These are phyloP conservation scores for Pichia sp. DNA, from an alignment of 1,139 yeast genomes.

Conservation along the genomic window DNA sequence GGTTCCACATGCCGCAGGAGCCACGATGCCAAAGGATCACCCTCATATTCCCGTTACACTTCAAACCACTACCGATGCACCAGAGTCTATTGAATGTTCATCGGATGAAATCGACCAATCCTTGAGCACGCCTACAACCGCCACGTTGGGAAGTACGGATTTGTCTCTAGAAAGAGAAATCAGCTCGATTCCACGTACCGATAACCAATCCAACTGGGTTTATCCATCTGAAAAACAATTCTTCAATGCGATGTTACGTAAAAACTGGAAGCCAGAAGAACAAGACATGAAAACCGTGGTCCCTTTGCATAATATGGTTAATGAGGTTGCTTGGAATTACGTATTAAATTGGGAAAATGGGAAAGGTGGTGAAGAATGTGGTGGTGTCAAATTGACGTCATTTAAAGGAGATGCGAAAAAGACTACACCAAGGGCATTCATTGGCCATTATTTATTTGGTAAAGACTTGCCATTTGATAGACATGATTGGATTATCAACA, in stretches of 20 bases:
- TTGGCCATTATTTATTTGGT: slow-evolving; percentile 54
- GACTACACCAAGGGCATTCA: slow-evolving; percentile 83
- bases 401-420: slow-evolving; percentile 85
- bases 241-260: slow-evolving; percentile 87
- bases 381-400: slow-evolving; percentile 77
- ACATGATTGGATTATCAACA: slow-evolving; percentile 89
- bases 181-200: slow-evolving; percentile 80
- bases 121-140: slow-evolving; percentile 8
- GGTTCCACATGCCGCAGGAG: slow-evolving; percentile 12
- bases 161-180: slow-evolving; percentile 66
- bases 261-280: slow-evolving; percentile 78
- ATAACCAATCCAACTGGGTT: slow-evolving; percentile 64
- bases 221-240: slow-evolving; percentile 96
- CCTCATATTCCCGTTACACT: slow-evolving; percentile 14
- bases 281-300: slow-evolving; percentile 85
- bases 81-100: slow-evolving; percentile 39
- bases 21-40: slow-evolving; percentile 11
- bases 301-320: slow-evolving; percentile 90
- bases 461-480: slow-evolving; percentile 83
- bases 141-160: slow-evolving; percentile 15
- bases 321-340: slow-evolving; percentile 87
- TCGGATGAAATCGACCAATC: slow-evolving; percentile 15
- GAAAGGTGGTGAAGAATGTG: slow-evolving; percentile 59
- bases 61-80: slow-evolving; percentile 36
- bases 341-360: slow-evolving; percentile 75